Evolutionary conservation across 805 yeast species (phyloP), one percentile per base, ranked within the genome.

Genomic region (Pichia pseudocactophila): DNA sequence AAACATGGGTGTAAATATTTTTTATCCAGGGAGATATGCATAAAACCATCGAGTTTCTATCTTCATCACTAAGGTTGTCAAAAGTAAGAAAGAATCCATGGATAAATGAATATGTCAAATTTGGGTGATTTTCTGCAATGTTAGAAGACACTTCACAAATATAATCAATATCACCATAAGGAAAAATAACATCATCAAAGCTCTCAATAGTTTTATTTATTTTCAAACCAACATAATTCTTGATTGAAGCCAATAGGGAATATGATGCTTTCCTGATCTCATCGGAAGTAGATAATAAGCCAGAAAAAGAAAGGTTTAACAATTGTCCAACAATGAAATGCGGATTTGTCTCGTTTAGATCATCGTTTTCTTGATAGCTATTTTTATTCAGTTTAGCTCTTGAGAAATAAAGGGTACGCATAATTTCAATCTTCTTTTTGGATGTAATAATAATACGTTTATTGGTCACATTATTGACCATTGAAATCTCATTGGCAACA

Each of bases 1-100:
- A 80, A 7, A 84, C 78, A 49, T 76, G 59, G 12, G 68, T 66
- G 55, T 77, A 75, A 19, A 85, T 66, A 51, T 85, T 82, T 19
- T 71, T 71, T 13, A 82, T 68, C 95, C 95, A 87, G 2, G 92
- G 89, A 0, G 82, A 66, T 10, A 79, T 63, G 53, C 78, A 78
- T 16, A 68, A 66, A 1, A 76, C 70, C 43, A 70, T 62, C n/a
- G 66, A 50, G 38, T 66, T 55, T 55, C 63, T 43, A 32, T 64
- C 65, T 7, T 57, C 63, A 0, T 41, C 45, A 0, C 64, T 59
- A 17, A 71, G 51, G 37, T 59, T 62, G 2, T 68, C 74, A 45
- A 70, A 71, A 1, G 82, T 76, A 31, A 64, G 65, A 56, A 79
- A 73, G 49, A 72, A 71, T 0, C 73, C 71, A 17, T 47, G 49